A percentile compares a stretch with the other conserved stretches of the same genome.
These are phyloP conservation scores for Leishmania arabica DNA, from an alignment of 208 protist species.

Conservation along the genomic window DNA sequence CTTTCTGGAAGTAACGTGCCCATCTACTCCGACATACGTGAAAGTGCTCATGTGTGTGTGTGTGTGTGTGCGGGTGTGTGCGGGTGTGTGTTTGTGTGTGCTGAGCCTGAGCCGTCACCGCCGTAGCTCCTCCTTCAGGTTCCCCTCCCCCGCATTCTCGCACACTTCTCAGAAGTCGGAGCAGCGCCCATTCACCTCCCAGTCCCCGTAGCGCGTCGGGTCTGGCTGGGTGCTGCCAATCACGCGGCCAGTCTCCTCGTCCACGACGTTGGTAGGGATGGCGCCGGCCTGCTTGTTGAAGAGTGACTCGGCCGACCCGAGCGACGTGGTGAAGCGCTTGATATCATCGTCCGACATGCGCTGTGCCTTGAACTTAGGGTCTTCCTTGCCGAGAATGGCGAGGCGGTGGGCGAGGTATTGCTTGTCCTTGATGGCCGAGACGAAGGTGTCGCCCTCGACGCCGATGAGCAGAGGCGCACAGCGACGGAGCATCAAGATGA, in stretches of 20 bases:
- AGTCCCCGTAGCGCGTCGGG: constrained; percentile 89
- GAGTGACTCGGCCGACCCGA: constrained; percentile 74
- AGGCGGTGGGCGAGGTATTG: constrained; percentile 86
- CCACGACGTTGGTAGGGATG: constrained; percentile 83
- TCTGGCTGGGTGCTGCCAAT: constrained; percentile 85
- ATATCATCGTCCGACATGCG: constrained; percentile 76
- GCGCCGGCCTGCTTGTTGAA: constrained; percentile 87
- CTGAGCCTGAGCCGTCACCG: not conserved
- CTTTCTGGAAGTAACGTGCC: not conserved
- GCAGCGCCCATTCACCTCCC: constrained; percentile 90
- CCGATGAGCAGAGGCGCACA: constrained; percentile 66
- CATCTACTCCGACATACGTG: not conserved
- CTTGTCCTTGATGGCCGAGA: constrained; percentile 80
- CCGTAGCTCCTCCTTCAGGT: not conserved
- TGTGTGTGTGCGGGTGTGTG: too few species aligned
- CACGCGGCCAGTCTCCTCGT: constrained; percentile 79
- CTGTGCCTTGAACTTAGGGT: constrained; percentile 38
- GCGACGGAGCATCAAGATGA: constrained; percentile 62
- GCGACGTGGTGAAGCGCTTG: constrained; percentile 84
- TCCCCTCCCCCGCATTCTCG: not conserved
- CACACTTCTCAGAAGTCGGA: constrained; percentile 70
- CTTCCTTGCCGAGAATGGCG: constrained; percentile 71
- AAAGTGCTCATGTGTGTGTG: not conserved
- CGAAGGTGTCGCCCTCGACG: constrained; percentile 63
- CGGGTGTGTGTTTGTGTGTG: not conserved